Conservation (phyloP, 306 rosid species). For the Parietaria judaica region DNA sequence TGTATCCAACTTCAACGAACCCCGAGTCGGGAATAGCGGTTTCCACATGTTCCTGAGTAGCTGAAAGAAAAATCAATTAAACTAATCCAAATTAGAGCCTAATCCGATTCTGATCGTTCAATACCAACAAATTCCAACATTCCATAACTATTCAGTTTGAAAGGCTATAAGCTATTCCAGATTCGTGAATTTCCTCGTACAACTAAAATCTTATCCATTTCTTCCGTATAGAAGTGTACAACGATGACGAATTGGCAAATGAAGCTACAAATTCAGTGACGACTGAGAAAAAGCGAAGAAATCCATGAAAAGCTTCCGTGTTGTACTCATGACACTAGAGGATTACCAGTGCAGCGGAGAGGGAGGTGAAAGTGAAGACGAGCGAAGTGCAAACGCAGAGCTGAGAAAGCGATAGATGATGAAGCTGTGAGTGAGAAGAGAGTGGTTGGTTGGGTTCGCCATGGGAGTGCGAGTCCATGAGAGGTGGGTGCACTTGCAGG, state of each 20-base stretch:
- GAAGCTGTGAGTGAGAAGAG: conserved; percentile 7
- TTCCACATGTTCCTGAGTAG: conserved; percentile 37
- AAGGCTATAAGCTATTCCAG: not conserved
- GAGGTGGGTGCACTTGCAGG: conserved; percentile 23
- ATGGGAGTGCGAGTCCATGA: conserved; percentile 24
- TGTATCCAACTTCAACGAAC: conserved; percentile 63
- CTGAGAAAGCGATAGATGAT: conserved; percentile 5
- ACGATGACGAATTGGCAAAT: too few species aligned
- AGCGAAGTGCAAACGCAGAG: conserved; percentile 21
- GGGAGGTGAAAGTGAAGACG: conserved; percentile 27
- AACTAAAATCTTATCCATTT: too few species aligned
- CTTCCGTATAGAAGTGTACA: too few species aligned
- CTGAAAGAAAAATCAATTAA: conserved; percentile 27
- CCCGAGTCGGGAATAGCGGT: conserved; percentile 23
- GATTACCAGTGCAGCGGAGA: conserved; percentile 35
- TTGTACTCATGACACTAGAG: not conserved
- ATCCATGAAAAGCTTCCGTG: not conserved
- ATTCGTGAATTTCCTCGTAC: too few species aligned
- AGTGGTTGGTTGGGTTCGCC: conserved; percentile 11
- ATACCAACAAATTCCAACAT: not conserved
- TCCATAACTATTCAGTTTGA: not conserved
- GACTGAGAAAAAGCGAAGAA: conserved; percentile 1
- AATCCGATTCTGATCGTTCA: too few species aligned
- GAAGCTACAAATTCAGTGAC: too few species aligned
- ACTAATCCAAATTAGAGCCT: too few species aligned